Base-by-base conservation (phyloP, 2,329 filamentous ascomycete genomes). In the Penicillium hordei region DNA sequence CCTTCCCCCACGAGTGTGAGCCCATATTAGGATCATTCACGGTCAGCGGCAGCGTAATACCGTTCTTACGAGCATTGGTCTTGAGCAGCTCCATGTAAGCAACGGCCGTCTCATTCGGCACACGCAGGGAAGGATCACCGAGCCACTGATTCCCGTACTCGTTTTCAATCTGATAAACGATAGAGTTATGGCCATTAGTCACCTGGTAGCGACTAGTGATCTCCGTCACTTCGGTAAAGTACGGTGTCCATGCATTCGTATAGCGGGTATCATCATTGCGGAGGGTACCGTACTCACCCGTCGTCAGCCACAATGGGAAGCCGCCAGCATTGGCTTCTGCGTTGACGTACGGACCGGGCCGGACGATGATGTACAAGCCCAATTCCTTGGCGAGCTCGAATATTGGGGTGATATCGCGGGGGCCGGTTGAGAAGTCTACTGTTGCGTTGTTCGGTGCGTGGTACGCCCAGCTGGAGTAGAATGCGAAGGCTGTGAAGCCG, bases 241-340 rank as follows among this genome's bases (percentile, higher is more conserved):
- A 73, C 12, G 71, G 71, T 9, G 60, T 65, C 68, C 69, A 72
- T 1, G 71, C 71, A 17, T 62, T 65, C 0, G 67, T 69, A 50
- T 71, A 72, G 2, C 70, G 68, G 7, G 67, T 63, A 46, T 72
- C 70, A 52, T 72, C 64, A 38, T 72, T 69, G 21, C 70, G 62
- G n/a, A 71, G 59, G n/a, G 64, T 63, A 1, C 70, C 40, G 75
- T 76, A 63, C 74, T 71, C 56, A 60, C 83, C 85, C 0, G 85
- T 86, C 0, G 84, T 87, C 6, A 85, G 69, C 84, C 85, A 88
- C 1, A 85, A 73, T 0, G 86, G 83, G 56, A 86, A 84, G 0
- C 86, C 86, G 33, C 86, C 86, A 1, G 81, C 84, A 60, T 82
- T 86, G 3, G 83, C 78, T 66, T 88, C 86, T 1, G 85, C 86